Evolutionary conservation across 2,329 filamentous ascomycete species (phyloP).

Genomic region (Conoideocrella luteorostrata): DNA sequence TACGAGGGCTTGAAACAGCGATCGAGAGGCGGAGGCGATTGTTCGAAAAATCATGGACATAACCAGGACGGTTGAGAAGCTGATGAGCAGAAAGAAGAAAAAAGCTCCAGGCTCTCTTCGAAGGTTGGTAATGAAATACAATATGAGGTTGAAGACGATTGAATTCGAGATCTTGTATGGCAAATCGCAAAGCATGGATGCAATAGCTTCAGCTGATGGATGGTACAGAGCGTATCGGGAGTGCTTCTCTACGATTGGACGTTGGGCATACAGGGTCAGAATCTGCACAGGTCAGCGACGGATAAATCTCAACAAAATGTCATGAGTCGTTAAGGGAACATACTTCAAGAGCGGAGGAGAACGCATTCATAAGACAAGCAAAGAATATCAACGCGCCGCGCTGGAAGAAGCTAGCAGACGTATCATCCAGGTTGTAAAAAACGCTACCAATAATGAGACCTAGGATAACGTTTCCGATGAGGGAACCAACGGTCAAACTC

Average conservation of each 20-base stretch:
- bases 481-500: conserved; percentile 61
- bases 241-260: conserved; percentile 89
- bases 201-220: conserved; percentile 79
- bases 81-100: conserved; percentile 79
- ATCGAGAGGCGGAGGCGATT: conserved; percentile 69
- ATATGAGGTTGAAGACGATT: conserved; percentile 67
- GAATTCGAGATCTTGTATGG: conserved; percentile 70
- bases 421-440: conserved; percentile 66
- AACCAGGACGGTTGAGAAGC: conserved; percentile 63
- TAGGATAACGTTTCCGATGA: conserved; percentile 69
- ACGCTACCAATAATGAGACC: conserved; percentile 72
- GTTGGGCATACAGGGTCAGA: conserved; percentile 78
- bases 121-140: conserved; percentile 87
- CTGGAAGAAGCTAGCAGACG: conserved; percentile 69
- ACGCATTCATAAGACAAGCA: conserved; percentile 79
- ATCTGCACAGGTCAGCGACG: conserved; percentile 48
- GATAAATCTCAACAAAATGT: background rate
- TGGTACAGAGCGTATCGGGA: conserved; percentile 82
- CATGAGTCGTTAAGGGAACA: conserved; percentile 15
- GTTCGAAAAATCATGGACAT: conserved; percentile 87
- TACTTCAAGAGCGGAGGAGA: conserved; percentile 69
- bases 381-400: conserved; percentile 82
- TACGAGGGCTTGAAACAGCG: conserved; percentile 58
- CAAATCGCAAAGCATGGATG: conserved; percentile 80
- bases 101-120: conserved; percentile 67